Conservation (phyloP, 1,284 basidiomycete species). For the Boletus calvinii region DNA sequence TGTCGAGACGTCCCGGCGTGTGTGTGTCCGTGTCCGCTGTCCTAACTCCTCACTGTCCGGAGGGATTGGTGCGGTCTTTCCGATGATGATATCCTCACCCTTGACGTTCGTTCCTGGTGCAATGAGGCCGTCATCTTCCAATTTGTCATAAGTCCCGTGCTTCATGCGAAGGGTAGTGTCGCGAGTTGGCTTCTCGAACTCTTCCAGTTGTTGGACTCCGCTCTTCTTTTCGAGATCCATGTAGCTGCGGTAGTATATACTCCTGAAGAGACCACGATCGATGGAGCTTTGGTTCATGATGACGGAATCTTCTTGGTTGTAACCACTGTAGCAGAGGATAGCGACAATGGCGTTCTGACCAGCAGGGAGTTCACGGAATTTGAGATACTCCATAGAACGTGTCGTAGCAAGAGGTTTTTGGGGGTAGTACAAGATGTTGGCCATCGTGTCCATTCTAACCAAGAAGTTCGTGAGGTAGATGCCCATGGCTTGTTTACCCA, state of each 20-base stretch:
- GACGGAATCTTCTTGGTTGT: slow-evolving; percentile 99
- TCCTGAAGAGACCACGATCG: slow-evolving; percentile 96
- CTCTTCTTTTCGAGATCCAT: slow-evolving; percentile 98
- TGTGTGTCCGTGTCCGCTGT: slow-evolving; percentile 89
- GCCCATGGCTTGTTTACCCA: slow-evolving; percentile 99
- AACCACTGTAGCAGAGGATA: slow-evolving; percentile 98
- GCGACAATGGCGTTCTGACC: slow-evolving; percentile 99
- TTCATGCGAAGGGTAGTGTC: slow-evolving; percentile 96
- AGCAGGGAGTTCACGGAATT: slow-evolving; percentile 96
- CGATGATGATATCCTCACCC: slow-evolving; percentile 98
- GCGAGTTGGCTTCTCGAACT: slow-evolving; percentile 95
- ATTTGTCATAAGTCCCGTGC: slow-evolving; percentile 97
- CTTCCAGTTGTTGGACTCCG: slow-evolving; percentile 89
- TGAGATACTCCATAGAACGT: slow-evolving; percentile 97
- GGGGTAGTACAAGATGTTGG: slow-evolving; percentile 96
- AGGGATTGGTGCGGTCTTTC: slow-evolving; percentile 97
- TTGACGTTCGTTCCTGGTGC: slow-evolving; percentile 93
- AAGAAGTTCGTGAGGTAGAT: slow-evolving; percentile 98
- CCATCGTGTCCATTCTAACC: slow-evolving; percentile 98
- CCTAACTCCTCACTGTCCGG: slow-evolving; percentile 97
- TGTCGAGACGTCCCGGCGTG: slow-evolving; percentile 92
- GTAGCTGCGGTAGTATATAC: slow-evolving; percentile 98
- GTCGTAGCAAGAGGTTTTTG: slow-evolving; percentile 99
- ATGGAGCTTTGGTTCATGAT: slow-evolving; percentile 99
- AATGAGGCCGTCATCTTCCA: slow-evolving; percentile 95